Evolutionary conservation across 441 rosid species (phyloP).

Genomic region (Populus tomentosa): DNA sequence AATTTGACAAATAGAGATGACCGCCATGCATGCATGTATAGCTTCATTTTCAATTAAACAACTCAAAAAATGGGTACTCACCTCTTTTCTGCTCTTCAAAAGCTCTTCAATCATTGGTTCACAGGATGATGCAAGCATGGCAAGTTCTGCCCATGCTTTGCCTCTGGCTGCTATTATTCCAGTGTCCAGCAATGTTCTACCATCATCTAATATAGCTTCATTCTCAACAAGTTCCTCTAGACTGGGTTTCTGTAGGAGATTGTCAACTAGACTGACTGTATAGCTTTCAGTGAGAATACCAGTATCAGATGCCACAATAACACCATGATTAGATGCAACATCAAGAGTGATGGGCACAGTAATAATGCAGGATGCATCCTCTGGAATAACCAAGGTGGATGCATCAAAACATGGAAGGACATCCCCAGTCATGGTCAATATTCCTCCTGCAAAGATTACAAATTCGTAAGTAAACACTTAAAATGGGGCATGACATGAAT

Average conservation of each 20-base stretch:
- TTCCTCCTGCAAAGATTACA: constrained; percentile 57
- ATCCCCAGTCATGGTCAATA: constrained; percentile 95
- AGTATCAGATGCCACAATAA: constrained; percentile 65
- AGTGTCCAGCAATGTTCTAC: constrained; percentile 85
- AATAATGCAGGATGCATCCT: constrained; percentile 73
- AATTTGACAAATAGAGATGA: not conserved
- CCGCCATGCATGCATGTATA: not conserved
- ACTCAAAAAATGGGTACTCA: constrained; percentile 18
- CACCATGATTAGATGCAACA: constrained; percentile 93
- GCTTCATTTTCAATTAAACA: not conserved
- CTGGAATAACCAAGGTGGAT: constrained; percentile 63
- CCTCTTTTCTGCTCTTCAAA: constrained; percentile 63
- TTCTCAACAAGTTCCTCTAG: constrained; percentile 61
- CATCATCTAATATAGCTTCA: constrained; percentile 79
- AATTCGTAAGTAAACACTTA: not conserved
- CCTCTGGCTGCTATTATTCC: constrained; percentile 94
- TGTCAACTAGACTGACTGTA: constrained; percentile 57
- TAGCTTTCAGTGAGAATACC: constrained; percentile 34
- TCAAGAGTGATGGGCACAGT: constrained; percentile 96
- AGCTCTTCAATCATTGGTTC: constrained; percentile 71
- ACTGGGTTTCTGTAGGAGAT: constrained; percentile 86
- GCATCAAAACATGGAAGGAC: constrained; percentile 99
- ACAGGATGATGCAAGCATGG: constrained; percentile 66
- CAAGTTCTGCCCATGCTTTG: constrained; percentile 84
- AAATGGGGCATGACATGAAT: not conserved